Base-by-base conservation (phyloP, 805 yeast genomes). In the Lachancea cidri region DNA sequence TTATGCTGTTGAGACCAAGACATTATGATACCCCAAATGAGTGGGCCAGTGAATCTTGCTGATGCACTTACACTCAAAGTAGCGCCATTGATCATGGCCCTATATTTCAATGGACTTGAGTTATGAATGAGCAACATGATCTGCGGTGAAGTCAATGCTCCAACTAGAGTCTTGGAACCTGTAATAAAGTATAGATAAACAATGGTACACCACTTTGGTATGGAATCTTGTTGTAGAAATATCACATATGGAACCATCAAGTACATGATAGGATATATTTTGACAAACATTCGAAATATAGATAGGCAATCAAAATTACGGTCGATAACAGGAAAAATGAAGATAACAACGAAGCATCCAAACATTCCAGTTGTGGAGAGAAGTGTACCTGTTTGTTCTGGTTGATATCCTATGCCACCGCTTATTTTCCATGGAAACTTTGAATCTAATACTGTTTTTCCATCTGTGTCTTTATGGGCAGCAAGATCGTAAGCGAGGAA, bases 1-100 rank as follows among this genome's bases (percentile, higher is more conserved):
- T 55, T 36, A 24, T 49, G 47, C 19, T 47, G 45, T 39, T 65
- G 62, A 5, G 67, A 64, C 55, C 59, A 58, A 3, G 71, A 54
- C 69, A 69, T 66, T 20, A 69, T 35, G 41, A 47, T 62, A 4
- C 84, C 84, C 79, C 81, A 77, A 1, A 65, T 24, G 5, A 77
- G 54, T 0, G 85, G 86, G 3, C 78, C 84, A 1, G 72, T 34
- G 39, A 73, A 77, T 48, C 85, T 61, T 1, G 83, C 81, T 27
- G 73, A 57, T 1, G 85, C 71, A 15, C 73, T 60, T 29, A 72
- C 65, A 31, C 79, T 71, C 55, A 78, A 69, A 3, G 79, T 67
- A 14, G 76, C 68, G 11, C 81, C 80, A 53, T 80, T 80, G 42
- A 80, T 70, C 49, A 75, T 70, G 1, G 82, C 83, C 37, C 82